Base-by-base conservation (phyloP, 2,329 filamentous ascomycete genomes). In the Aspergillus fischeri region DNA sequence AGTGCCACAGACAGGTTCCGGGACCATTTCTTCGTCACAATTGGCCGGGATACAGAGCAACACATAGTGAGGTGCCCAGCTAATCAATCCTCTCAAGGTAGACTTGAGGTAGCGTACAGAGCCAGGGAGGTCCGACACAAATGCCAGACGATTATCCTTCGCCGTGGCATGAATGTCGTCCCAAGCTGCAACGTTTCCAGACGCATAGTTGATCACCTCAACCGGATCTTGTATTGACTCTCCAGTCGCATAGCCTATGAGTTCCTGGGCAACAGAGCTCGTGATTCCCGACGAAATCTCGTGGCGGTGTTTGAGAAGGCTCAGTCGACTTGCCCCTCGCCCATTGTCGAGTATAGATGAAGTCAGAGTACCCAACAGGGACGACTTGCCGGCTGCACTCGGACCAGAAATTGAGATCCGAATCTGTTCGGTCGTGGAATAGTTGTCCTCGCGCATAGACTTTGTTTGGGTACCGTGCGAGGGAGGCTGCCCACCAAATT, bases 61-160 rank as follows among this genome's bases (percentile, higher is more conserved):
- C 1, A 90, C 92, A 88, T 94, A 99, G 70, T 97, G 92, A 8
- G 94, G 94, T 41, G 90, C 90, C 92, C 94, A 97, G 49, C 92
- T 94, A 61, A 99, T 83, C n/a, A 99, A 80, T 0, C 92, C 92
- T 58, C 93, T 85, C 53, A 97, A 80, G 2, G 91, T 93, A 5
- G 93, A 97, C 55, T 94, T 87, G 50, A 92, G 85, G 73, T 94
- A 99, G 48, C 92, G 86, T 41, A 92, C 88, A 62, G 96, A 90
- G 0, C 94, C 94, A 17, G 93, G 93, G 49, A 93, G 95, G 73
- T 99, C 94, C 0, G 92, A 91, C 6, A 97, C 80, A 64, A 97
- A 92, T 4, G 94, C 91, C 3, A 99, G 76, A 21, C 92, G 86
- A 17, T 70, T 72, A 2, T 88, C 90, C 57, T 87, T 85, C 0